Conservation (phyloP, 345 rosid species). For the Citrus mangshanensis region DNA sequence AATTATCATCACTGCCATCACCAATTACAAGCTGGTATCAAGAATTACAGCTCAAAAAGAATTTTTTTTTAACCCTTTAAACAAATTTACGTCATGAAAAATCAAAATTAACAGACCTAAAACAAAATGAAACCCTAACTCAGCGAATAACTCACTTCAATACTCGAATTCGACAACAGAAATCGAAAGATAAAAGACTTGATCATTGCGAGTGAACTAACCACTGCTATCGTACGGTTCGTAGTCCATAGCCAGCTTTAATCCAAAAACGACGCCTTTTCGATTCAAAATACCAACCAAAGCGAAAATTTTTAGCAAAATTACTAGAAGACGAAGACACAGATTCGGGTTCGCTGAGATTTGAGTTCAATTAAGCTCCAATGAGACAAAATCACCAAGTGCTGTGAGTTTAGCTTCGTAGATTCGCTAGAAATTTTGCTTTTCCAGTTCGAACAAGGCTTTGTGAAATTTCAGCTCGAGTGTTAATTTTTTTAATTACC, state of each 20-base stretch:
- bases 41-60: background rate
- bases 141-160: background rate
- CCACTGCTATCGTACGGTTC: conserved; percentile 78
- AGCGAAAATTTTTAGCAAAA: background rate
- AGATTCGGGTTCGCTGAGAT: background rate
- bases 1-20: background rate
- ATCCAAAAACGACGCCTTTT: background rate
- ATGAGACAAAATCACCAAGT: background rate
- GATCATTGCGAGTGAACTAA: conserved; percentile 36
- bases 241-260: conserved; percentile 58
- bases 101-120: background rate
- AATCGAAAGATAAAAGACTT: conserved; percentile 3
- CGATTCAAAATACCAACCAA: background rate
- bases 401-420: background rate
- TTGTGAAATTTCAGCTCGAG: background rate
- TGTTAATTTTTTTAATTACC: background rate
- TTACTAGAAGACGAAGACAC: background rate
- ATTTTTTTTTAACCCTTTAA: background rate
- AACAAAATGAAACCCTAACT: background rate
- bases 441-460: background rate
- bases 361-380: background rate
- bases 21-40: background rate
- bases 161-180: conserved; percentile 15
- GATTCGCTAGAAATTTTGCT: conserved; percentile 3
- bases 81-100: background rate